These are phyloP conservation scores for Paspalum notatum DNA, from an alignment of 176 grass and related monocot species.

Conservation along the genomic window DNA sequence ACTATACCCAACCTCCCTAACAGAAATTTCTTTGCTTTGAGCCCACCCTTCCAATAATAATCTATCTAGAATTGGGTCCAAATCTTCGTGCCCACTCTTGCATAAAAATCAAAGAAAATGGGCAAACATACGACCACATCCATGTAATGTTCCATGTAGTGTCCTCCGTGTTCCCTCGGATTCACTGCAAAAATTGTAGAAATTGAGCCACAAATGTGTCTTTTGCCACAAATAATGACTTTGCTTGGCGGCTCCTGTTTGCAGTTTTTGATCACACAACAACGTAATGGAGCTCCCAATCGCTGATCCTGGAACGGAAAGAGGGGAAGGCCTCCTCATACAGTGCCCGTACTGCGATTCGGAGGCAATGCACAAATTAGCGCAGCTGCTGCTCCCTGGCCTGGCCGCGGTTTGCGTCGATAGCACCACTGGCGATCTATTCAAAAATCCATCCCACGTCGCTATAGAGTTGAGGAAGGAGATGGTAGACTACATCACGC, in stretches of 20 bases:
- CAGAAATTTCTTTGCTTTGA: too few species aligned
- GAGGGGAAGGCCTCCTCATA: constrained; percentile 42
- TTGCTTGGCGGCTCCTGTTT: neutral
- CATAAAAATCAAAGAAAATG: too few species aligned
- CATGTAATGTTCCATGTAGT: too few species aligned
- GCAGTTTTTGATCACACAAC: constrained; percentile 30
- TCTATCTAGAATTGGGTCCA: too few species aligned
- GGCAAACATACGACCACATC: too few species aligned
- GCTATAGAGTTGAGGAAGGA: constrained; percentile 71
- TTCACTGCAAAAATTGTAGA: neutral
- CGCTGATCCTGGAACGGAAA: constrained; percentile 50
- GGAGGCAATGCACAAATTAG: constrained; percentile 72
- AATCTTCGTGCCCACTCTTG: too few species aligned
- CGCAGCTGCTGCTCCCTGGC: constrained; percentile 68
- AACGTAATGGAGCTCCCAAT: constrained; percentile 67
- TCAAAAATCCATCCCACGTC: constrained; percentile 56
- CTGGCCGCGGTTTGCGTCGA: constrained; percentile 75
- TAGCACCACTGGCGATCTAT: constrained; percentile 66
- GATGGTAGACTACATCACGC: constrained; percentile 80
- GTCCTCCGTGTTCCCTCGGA: too few species aligned
- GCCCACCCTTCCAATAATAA: too few species aligned
- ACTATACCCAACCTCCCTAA: too few species aligned
- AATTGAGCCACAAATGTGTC: neutral
- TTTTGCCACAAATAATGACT: neutral
- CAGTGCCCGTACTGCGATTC: constrained; percentile 70